Base-by-base conservation (phyloP, 306 rosid species). In the Dryas octopetala region DNA sequence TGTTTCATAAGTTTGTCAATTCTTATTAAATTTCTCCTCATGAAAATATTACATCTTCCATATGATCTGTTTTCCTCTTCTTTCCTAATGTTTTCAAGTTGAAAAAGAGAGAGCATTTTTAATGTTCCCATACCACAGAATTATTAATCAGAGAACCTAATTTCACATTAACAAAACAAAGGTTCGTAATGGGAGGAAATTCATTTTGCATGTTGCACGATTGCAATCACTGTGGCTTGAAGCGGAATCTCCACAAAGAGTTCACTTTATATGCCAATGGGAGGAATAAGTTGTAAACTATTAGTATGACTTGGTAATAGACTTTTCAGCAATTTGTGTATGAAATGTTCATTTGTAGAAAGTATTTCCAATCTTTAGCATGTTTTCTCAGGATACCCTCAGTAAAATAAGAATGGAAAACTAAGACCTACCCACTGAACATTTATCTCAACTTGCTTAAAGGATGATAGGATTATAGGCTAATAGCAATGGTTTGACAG, bases 171-270 rank as follows among this genome's bases (percentile, higher is more conserved):
- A 67, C 9, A 8, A 16, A 23, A 2, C 12, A 48, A 48, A 26
- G 3, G 10, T 26, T 15, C 23, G 19, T 19, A 26, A 23, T 10
- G 23, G 47, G 15, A 10, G 10, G 17, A 48, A 23, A 19, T 23
- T 67, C 57, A 67, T 47, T 14, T 26, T 68, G 6, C 53, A 68
- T 68, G 13, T 68, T 49, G 73, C 13, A 2, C 73, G 19, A 47
- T 14, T n/a, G 60, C 60, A 54, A 54, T 54, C 60, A 58, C 62
- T 9, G 14, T 57, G 13, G 9, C 40, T 58, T 68, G 73, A 49
- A 50, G 73, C 50, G 28, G 73, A 68, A 53, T 9, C 52, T 16
- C 57, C n/a, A 45, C 9, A 23, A 5, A 51, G 62, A 50, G 46
- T 7, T 53, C 5, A 40, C 23, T 3, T 68, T 49, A 49, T 28